Conservation (phyloP, 768 basidiomycete species). For the Paxillus rubicundulus region DNA sequence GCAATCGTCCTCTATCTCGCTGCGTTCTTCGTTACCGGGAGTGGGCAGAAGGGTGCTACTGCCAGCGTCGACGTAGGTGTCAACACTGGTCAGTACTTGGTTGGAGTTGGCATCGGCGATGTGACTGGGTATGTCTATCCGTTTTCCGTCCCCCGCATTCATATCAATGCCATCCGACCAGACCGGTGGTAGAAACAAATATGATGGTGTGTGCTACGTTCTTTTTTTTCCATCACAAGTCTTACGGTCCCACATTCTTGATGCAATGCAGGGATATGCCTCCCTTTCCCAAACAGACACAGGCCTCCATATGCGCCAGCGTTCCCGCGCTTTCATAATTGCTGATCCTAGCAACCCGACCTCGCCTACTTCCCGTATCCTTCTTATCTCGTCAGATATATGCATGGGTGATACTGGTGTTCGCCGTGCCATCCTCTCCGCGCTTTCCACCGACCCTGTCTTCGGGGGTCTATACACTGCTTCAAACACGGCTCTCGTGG, state of each 20-base stretch:
- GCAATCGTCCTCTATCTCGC: conserved; percentile 42
- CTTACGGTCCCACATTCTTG: background rate
- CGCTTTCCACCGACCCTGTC: conserved; percentile 44
- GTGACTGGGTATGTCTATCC: conserved; percentile 57
- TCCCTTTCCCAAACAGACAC: conserved; percentile 61
- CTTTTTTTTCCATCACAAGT: background rate
- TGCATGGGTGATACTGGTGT: conserved; percentile 81
- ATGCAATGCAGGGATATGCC: conserved; percentile 58
- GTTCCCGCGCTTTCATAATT: conserved; percentile 73
- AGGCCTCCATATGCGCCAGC: conserved; percentile 77
- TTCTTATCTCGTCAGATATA: conserved; percentile 82
- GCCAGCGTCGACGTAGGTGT: background rate
- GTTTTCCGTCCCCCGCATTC: background rate
- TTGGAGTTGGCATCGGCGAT: conserved; percentile 51
- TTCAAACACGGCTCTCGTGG: conserved; percentile 71
- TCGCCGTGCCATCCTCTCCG: conserved; percentile 62
- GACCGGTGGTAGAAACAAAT: conserved; percentile 78
- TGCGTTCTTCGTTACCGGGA: conserved; percentile 39
- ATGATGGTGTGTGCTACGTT: conserved; percentile 57
- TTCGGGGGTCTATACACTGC: conserved; percentile 66
- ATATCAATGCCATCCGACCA: conserved; percentile 19
- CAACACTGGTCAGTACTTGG: conserved; percentile 19
- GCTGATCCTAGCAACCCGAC: conserved; percentile 41
- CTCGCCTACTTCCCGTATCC: conserved; percentile 53
- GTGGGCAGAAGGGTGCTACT: conserved; percentile 12